Evolutionary conservation across 1,139 yeast genomes (phyloP).

Genomic region (Blastobotrys illinoisensis): DNA sequence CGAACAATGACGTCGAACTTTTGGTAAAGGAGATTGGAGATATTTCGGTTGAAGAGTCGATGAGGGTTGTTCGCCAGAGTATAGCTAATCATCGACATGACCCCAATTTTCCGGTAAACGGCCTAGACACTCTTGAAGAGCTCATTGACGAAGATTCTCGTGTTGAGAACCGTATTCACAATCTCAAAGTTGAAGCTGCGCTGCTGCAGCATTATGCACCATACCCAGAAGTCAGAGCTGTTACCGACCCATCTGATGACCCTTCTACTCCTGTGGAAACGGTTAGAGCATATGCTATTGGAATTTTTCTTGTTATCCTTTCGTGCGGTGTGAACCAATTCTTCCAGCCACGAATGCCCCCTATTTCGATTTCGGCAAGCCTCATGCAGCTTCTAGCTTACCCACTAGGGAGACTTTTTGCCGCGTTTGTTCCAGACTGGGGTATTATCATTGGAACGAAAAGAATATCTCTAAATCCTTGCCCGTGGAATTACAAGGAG

Average conservation of each 20-base stretch:
- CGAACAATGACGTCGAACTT: conserved; percentile 3
- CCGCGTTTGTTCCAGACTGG: conserved; percentile 41
- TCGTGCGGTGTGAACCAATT: conserved; percentile 55
- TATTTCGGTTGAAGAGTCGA: conserved; percentile 1
- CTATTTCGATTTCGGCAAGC: conserved; percentile 40
- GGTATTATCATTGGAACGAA: conserved; percentile 38
- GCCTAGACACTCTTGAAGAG: neutral
- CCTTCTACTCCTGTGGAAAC: conserved; percentile 43
- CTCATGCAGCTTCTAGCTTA: conserved; percentile 53
- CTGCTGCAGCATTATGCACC: conserved; percentile 49
- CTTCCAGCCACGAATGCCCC: conserved; percentile 49
- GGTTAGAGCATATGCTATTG: conserved; percentile 48
- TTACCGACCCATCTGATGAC: conserved; percentile 39
- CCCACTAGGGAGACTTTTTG: conserved; percentile 34
- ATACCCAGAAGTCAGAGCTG: conserved; percentile 57
- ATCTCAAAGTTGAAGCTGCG: conserved; percentile 34
- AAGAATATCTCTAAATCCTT: conserved; percentile 45
- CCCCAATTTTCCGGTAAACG: conserved; percentile 7
- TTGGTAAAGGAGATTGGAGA: conserved; percentile 4
- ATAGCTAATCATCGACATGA: conserved; percentile 4
- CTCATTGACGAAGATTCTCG: neutral
- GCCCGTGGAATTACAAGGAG: conserved; percentile 63
- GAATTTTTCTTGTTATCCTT: conserved; percentile 49
- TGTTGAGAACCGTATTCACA: conserved; percentile 16
- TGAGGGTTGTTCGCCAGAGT: neutral